phyloP scores from a whole-genome alignment of 257 asterid species.

The Capsicum chinense region DNA sequence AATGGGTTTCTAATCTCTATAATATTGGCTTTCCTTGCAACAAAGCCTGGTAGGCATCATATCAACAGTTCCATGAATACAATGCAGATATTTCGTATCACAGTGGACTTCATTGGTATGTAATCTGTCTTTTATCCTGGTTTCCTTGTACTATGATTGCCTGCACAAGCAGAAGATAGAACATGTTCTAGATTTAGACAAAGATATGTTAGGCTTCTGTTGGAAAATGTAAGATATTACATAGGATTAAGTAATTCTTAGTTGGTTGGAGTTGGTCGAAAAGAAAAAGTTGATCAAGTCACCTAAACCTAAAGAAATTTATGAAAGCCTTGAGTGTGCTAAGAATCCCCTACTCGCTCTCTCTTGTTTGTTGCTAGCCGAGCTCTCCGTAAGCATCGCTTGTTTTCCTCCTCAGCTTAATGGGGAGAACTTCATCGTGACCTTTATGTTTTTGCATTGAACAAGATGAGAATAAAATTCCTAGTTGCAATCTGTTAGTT shows the following conservation, averaged over 20 bases:
- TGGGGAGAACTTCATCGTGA: not conserved
- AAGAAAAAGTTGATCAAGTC: constrained; percentile 4
- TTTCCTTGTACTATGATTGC: not conserved
- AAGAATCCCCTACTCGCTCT: not conserved
- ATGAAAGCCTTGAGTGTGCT: not conserved
- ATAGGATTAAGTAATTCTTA: not conserved
- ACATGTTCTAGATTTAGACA: not conserved
- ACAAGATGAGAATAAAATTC: constrained; percentile 12
- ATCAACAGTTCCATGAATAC: constrained; percentile 73
- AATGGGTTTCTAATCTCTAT: constrained; percentile 79
- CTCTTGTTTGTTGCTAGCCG: not conserved
- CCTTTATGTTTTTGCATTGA: constrained; percentile 11
- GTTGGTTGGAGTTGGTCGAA: not conserved
- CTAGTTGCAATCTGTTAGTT: constrained; percentile 11
- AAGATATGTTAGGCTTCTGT: constrained; percentile 1
- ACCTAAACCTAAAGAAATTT: not conserved
- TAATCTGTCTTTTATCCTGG: constrained; percentile 10
- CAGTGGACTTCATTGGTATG: constrained; percentile 87
- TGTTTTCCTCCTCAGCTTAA: not conserved
- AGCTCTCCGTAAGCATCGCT: not conserved
- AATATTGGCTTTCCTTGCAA: constrained; percentile 74
- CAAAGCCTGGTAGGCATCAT: constrained; percentile 67
- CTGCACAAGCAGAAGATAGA: constrained; percentile 22
- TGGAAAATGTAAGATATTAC: not conserved
- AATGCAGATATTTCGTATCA: constrained; percentile 84